Evolutionary conservation across 768 basidiomycete genomes (phyloP), one percentile per base, ranked within the genome.

Genomic region (Coprinopsis strossmayeri): DNA sequence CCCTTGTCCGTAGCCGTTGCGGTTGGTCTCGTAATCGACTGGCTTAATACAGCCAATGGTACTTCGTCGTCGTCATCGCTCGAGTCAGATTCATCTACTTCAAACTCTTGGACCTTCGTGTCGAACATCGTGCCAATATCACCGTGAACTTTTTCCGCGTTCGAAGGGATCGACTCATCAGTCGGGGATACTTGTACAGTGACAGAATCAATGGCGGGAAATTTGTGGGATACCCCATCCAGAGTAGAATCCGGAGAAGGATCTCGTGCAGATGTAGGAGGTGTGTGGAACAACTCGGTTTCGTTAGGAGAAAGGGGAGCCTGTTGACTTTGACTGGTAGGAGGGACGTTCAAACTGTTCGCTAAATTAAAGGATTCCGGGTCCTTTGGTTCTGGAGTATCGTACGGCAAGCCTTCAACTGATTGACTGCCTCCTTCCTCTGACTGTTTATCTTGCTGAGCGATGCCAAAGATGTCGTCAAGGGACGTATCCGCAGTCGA

Each of bases 261-360:
- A 32, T 59, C 56, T 28, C 41, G 52, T 9, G 63, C 61, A 32
- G 76, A 72, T 11, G 74, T 72, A 0, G 76, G 79, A 24, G 84
- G 82, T 0, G 83, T 86, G 42, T 72, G 66, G 56, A 87, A 87
- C 13, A 71, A 55, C 26, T 86, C 83, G 32, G 66, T 75, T 25
- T 75, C 66, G 52, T 61, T 59, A n/a, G n/a, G n/a, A n/a, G n/a
- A n/a, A n/a, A n/a, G n/a, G 12, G 69, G 67, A 27, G 75, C 59
- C 15, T 52, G 20, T 5, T 53, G 37, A 13, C 4, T 3, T 26
- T 34, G 38, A 11, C 3, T 24, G 7, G 27, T 20, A 5, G 13
- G n/a, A 24, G 34, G 9, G 9, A 47, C 41, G 11, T 11, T 20
- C 34, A 27, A 39, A 40, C 48, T 32, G 23, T 26, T 39, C 25